Conservation (phyloP, 495 filamentous ascomycete genomes). For the Hypoxylon crocopeplum region DNA sequence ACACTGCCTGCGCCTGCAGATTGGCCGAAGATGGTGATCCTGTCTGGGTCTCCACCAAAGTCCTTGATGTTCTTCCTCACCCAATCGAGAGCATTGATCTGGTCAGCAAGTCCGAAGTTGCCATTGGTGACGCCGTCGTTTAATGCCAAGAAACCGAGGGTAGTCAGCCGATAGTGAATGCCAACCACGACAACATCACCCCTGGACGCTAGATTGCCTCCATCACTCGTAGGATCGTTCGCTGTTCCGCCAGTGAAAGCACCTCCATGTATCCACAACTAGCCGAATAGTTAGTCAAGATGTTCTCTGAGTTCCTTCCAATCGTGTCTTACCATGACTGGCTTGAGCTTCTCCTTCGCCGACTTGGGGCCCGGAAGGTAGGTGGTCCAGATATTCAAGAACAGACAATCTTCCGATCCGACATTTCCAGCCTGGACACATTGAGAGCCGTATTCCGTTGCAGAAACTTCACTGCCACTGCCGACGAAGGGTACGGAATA, state of each 20-base stretch:
- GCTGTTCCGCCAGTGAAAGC: conserved; percentile 49
- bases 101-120: conserved; percentile 62
- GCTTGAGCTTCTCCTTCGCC: conserved; percentile 40
- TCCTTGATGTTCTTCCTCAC: conserved; percentile 63
- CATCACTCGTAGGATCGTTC: conserved; percentile 54
- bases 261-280: conserved; percentile 57
- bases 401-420: conserved; percentile 57
- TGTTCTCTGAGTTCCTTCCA: no score
- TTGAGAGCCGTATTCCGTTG: conserved; percentile 46
- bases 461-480: conserved; percentile 42
- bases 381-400: conserved; percentile 62
- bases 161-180: conserved; percentile 69
- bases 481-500: conserved; percentile 47
- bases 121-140: conserved; percentile 57
- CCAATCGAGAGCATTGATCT: conserved; percentile 70
- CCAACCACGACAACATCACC: conserved; percentile 66
- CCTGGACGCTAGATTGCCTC: conserved; percentile 55
- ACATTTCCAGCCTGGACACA: conserved; percentile 49
- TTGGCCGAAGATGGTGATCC: conserved; percentile 65
- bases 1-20: conserved; percentile 62
- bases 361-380: conserved; percentile 51
- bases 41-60: conserved; percentile 67
- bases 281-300: conserved; percentile 39
- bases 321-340: conserved; percentile 55
- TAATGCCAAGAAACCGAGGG: conserved; percentile 65